Evolutionary conservation across 139 green algal genomes (phyloP), one percentile per base, ranked within the genome.

Genomic region (Chlamydomonas applanata): DNA sequence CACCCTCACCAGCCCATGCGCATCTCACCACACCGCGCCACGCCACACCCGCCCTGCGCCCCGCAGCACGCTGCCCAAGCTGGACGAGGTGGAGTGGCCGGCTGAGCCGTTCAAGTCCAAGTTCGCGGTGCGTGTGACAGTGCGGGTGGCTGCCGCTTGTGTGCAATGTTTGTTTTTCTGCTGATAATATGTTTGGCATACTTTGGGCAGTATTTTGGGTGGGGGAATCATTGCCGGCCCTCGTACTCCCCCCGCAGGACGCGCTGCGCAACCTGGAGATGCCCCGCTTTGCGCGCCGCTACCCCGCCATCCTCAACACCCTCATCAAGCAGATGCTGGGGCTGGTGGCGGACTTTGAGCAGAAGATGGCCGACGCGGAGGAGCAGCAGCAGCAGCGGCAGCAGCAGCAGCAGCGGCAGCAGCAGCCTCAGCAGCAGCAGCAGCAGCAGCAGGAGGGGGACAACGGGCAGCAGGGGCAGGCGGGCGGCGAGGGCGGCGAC

Each of bases 261-360:
- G 84, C 88, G 9, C 66, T 95, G 71, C 65, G 64, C n/a, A 83
- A 87, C 36, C 69, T 97, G 60, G 89, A 95, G 83, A 96, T 97
- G 91, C 77, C 92, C 1, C 90, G 89, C 61, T 97, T 97, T 82
- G 94, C 88, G 20, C 79, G 91, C 33, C 82, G 89, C 29, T 90
- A 97, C 80, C 93, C 93, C 1, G 78, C 85, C 63, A 86, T 97
- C 60, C 81, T 94, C 35, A 82, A 90, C 52, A 86, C 83, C 4
- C 80, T 97, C 32, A 81, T 97, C 25, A 87, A 86, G 57, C 87
- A 97, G 71, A 95, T 97, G 87, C 73, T 97, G 36, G 44, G 73
- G 13, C 74, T 97, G 53, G 89, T 90, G 49, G 61, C 91, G 83
- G 86, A 95, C 0, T 95, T 95, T 82, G 91, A 95, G 83, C 84